Base-by-base conservation (phyloP, 2,329 filamentous ascomycete genomes). In the Colletotrichum sp. region DNA sequence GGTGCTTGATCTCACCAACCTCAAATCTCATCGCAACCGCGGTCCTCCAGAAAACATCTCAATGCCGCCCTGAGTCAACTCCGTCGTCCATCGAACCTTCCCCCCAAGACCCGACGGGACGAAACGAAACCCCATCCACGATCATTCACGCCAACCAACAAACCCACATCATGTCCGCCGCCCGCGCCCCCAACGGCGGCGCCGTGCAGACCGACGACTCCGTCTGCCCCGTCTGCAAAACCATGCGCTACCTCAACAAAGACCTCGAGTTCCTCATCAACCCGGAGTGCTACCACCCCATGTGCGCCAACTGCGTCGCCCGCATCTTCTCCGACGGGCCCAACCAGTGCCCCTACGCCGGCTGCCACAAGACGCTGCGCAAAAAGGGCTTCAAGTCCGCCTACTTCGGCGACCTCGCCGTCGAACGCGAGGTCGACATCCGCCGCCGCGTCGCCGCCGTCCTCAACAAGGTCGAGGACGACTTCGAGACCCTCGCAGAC, bases 251-350 rank as follows among this genome's bases (percentile, higher is more conserved):
- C 88, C 94, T 99, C 81, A 98, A 98, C 88, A 93, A 93, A 77
- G 94, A 96, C 87, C 96, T 99, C 91, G 91, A 94, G 78, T 99
- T 99, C 87, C 94, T 97, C 80, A 96, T 99, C 87, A 98, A 99
- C 84, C 95, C 96, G 10, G 96, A 98, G 89, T 99, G 97, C 91
- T 99, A 99, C 89, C 97, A 99, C 89, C 95, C 95, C 80, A 99
- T 99, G 95, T 99, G 97, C 89, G 94, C 95, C 84, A 96, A 95
- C 73, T 99, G 97, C 87, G 96, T 99, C 57, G 94, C 96, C 85
- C 94, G 96, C 72, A 95, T 99, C 80, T 99, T 99, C 90, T 94
- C 94, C 43, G 93, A 95, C 71, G 97, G 97, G 0, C 97, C 97
- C 1, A 95, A 96, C 72, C 94, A 96, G 77, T 99, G 98, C 83